Conservation (phyloP, 2,329 filamentous ascomycete species). For the Dactylonectria estremocensis region DNA sequence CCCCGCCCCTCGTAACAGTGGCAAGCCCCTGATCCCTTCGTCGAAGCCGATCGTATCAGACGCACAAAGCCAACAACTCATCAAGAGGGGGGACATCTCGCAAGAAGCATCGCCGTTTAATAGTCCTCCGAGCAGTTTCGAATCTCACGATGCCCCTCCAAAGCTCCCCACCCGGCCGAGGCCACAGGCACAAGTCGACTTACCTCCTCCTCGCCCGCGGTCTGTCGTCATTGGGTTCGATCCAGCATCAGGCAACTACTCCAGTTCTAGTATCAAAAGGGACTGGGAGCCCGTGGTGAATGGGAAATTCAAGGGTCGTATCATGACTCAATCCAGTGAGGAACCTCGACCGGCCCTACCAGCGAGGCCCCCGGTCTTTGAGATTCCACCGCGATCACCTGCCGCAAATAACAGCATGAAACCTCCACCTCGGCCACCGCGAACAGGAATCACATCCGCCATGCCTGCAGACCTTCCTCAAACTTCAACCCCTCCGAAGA, state of each 20-base stretch:
- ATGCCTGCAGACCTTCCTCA: slow-evolving; percentile 36
- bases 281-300: slow-evolving; percentile 63
- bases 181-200: slow-evolving; percentile 54
- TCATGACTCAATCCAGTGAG: slow-evolving; percentile 59
- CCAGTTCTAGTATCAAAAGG: slow-evolving; percentile 60
- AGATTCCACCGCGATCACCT: slow-evolving; percentile 39
- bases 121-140: slow-evolving; percentile 84
- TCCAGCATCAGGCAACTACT: slow-evolving; percentile 68
- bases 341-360: slow-evolving; percentile 66
- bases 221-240: slow-evolving; percentile 57
- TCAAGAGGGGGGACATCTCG: slow-evolving; percentile 39
- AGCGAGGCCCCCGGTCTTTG: slow-evolving; percentile 59
- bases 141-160: slow-evolving; percentile 66
- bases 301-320: slow-evolving; percentile 54
- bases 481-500: slow-evolving; percentile 47
- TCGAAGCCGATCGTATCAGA: slow-evolving; percentile 38
- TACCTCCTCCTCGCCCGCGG: slow-evolving; percentile 38
- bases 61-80: slow-evolving; percentile 24
- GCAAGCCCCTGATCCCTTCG: slow-evolving; percentile 69
- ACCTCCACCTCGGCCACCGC: slow-evolving; percentile 62
- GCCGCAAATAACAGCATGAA: slow-evolving; percentile 38
- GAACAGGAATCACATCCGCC: slow-evolving; percentile 50
- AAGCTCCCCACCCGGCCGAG: slow-evolving; percentile 66
- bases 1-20: slow-evolving; percentile 80
- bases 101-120: slow-evolving; percentile 82